Percentiles rank a stretch among this genome's conserved stretches.
Conservation (phyloP, 306 rosid genomes). For the Vigna angularis region DNA sequence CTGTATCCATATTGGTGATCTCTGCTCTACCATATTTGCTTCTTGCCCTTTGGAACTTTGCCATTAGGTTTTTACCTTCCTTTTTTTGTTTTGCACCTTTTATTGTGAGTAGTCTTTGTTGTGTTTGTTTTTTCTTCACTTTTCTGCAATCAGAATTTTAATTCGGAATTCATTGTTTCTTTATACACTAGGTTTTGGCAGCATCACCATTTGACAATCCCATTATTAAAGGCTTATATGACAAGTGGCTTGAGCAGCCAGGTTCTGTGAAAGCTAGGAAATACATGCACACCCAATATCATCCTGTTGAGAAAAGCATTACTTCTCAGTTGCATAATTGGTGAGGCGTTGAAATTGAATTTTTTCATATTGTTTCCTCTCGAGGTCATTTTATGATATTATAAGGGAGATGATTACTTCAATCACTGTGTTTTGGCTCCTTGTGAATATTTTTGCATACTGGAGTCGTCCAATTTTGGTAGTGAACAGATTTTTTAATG, state of each 20-base stretch:
- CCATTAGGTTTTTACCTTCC: background rate
- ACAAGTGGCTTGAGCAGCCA: conserved; percentile 86
- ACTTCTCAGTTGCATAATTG: conserved; percentile 91
- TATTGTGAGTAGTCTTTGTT: background rate
- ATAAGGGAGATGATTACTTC: background rate
- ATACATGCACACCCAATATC: conserved; percentile 81
- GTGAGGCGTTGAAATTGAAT: conserved; percentile 53
- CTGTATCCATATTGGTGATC: background rate
- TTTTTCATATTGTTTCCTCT: conserved; percentile 22
- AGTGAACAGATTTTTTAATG: conserved; percentile 35
- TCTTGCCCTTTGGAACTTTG: background rate
- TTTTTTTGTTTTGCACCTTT: background rate
- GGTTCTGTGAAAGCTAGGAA: conserved; percentile 91
- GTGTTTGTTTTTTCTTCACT: background rate
- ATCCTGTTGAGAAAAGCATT: conserved; percentile 82
- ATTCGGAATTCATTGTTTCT: conserved; percentile 17
- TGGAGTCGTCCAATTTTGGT: conserved; percentile 65
- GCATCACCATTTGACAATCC: conserved; percentile 78
- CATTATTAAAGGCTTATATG: conserved; percentile 63
- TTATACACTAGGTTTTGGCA: conserved; percentile 56
- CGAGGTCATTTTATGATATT: conserved; percentile 34
- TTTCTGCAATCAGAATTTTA: conserved; percentile 32
- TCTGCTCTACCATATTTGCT: conserved; percentile 5
- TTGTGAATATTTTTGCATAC: conserved; percentile 42
- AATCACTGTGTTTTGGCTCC: background rate